Evolutionary conservation across 257 asterid genomes (phyloP), one percentile per base, ranked within the genome.

Genomic region (Fraxinus excelsior): DNA sequence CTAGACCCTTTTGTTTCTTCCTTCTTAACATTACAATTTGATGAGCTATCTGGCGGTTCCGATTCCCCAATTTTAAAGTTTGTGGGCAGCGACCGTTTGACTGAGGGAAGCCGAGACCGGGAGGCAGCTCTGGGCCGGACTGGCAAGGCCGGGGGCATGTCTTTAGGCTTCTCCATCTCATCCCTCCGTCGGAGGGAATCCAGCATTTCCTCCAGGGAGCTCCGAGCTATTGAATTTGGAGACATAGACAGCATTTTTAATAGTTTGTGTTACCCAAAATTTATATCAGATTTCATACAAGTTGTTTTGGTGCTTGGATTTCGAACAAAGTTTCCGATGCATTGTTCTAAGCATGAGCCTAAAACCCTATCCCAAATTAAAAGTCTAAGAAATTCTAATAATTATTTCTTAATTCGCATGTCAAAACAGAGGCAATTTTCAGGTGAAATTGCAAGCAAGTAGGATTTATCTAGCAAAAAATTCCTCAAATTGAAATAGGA

Each of bases 171-270:
- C 76, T 92, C 94, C 70, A 64, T 34, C 75, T 87, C 97, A 16
- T 88, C 97, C 66, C 87, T 85, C 40, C 74, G 85, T 86, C 82
- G 87, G 77, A 96, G 92, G 42, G 93, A 83, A 26, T 96, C 99
- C 89, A 96, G 86, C 99, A 93, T 96, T 70, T 83, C 97, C 86
- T 96, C 99, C 71, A 96, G 84, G 68, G 99, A 93, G 90, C 99
- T 96, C 74, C 97, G 87, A 67, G 81, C 83, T 18, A 85, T 28
- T 8, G 86, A 85, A 86, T 80, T 84, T 0, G 94, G 92, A 75
- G 96, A 87, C 51, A 87, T 83, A 3, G 93, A 84, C 77, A 90
- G 73, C 98, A 92, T 91, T 67, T 82, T 80, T 34, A 2, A n/a
- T 7, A 29, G 1, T 32, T 66, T 58, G 5, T 12, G 40, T 68